Base-by-base conservation (phyloP, 2,329 filamentous ascomycete species). In the Colletotrichum orchidophilum region DNA sequence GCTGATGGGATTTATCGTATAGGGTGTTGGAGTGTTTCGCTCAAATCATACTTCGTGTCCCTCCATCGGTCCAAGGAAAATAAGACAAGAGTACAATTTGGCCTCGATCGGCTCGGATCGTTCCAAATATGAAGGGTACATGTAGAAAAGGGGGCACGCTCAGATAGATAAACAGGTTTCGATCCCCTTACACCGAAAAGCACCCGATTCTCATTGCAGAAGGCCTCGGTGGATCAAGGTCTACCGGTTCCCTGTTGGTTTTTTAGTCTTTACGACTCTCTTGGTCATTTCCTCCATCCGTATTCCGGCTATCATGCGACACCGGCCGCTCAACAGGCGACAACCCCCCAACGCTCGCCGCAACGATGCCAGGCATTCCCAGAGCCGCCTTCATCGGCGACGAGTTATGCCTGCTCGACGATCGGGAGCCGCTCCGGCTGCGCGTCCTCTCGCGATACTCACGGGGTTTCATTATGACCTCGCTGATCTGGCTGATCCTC, bases 401-500 rank as follows among this genome's bases (percentile, higher is more conserved):
- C 26, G 52, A 18, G 59, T 68, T 74, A n/a, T 69, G 69, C 24
- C 66, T 61, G 39, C 63, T 72, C 31, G 71, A 74, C 18, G 73
- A 70, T 4, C 65, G 63, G 13, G 74, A 75, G 18, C 73, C 73
- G 33, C 72, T 72, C 27, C 71, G 64, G 60, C 71, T 73, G 39
- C 71, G 59, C 1, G 66, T 66, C 21, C 73, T 71, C 61, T 72
- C 58, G n/a, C 70, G 67, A 21, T 70, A 84, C 74, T 89, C 86
- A 72, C 85, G 85, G 52, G 88, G 87, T 72, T 90, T 86, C 72
- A 87, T 81, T 53, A 90, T 84, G 60, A 85, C 85, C 77, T 90
- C 90, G 75, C 86, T 88, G 64, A 91, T 82, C 70, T 86, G 83
- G 78, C 89, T 89, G 61, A 91, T 82, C 71, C 89, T 86, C 35